phyloP scores from a whole-genome alignment of 495 filamentous ascomycete genomes.

The Cairneyella variabilis region DNA sequence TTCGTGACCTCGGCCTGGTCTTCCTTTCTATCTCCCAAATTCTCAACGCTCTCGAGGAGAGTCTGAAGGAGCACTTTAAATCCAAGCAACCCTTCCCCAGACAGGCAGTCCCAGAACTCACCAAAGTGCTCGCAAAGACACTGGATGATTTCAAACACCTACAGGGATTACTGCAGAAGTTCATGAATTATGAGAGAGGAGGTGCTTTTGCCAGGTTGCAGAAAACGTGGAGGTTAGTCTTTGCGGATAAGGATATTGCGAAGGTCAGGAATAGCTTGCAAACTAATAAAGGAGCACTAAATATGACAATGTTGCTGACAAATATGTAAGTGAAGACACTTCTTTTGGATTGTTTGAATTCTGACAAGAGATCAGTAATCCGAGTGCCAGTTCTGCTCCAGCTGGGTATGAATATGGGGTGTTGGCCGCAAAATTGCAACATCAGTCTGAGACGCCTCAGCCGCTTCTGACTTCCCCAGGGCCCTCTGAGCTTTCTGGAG shows the following conservation, averaged over 20 bases:
- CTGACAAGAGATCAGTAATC: neutral
- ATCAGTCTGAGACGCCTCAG: neutral
- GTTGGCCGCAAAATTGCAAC: slow-evolving; percentile 2
- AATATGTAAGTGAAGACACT: slow-evolving; percentile 13
- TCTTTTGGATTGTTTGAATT: too few relatives aligned
- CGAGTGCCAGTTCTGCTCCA: neutral
- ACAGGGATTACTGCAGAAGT: slow-evolving; percentile 1
- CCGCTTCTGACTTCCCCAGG: too few relatives aligned
- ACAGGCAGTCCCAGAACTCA: slow-evolving; percentile 6
- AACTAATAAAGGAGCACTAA: slow-evolving; percentile 1
- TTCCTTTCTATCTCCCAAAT: slow-evolving; percentile 2
- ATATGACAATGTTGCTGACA: slow-evolving; percentile 3
- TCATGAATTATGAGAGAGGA: slow-evolving; percentile 10
- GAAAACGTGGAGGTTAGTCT: slow-evolving; percentile 5
- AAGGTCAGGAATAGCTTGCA: slow-evolving; percentile 6
- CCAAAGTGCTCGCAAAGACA: neutral
- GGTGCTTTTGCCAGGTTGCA: slow-evolving; percentile 1
- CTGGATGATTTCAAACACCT: slow-evolving; percentile 4
- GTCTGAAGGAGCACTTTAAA: neutral
- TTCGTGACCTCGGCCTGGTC: neutral
- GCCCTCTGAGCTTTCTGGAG: too few relatives aligned
- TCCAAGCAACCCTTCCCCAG: slow-evolving; percentile 1
- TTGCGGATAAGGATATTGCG: slow-evolving; percentile 8
- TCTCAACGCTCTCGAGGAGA: slow-evolving; percentile 1
- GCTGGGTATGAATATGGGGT: neutral